phyloP scores from a whole-genome alignment of 495 filamentous ascomycete genomes.

The Chaetomium cochliodes region DNA sequence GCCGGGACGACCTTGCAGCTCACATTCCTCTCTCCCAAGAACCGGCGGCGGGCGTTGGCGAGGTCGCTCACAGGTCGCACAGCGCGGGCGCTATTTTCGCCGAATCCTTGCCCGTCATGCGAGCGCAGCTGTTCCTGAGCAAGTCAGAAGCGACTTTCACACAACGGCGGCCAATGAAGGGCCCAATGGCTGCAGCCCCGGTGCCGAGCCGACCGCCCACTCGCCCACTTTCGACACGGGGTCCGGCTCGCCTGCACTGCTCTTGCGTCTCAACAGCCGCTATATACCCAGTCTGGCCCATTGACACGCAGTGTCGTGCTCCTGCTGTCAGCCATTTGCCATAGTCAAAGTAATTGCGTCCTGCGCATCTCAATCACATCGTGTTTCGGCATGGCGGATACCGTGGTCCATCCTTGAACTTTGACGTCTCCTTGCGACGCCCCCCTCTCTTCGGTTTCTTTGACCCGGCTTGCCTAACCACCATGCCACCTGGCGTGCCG shows the following conservation, averaged over 20 bases:
- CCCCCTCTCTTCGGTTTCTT: constrained; percentile 18
- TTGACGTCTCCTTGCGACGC: constrained; percentile 18
- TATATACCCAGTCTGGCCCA: constrained; percentile 48
- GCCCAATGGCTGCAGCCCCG: constrained; percentile 25
- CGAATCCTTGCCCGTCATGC: constrained; percentile 35
- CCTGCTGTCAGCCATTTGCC: constrained; percentile 30
- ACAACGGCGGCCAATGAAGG: constrained; percentile 26
- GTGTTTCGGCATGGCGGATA: constrained; percentile 48
- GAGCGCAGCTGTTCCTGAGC: constrained; percentile 38
- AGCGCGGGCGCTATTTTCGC: constrained; percentile 34
- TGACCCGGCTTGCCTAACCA: constrained; percentile 26
- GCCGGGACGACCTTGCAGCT: constrained; percentile 14
- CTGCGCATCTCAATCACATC: constrained; percentile 45
- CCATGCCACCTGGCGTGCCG: constrained; percentile 34
- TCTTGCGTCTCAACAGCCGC: constrained; percentile 52
- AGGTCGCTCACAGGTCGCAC: constrained; percentile 20
- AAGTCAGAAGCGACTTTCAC: constrained; percentile 44
- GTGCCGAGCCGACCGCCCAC: constrained; percentile 20
- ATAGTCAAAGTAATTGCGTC: constrained; percentile 33
- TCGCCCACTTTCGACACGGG: constrained; percentile 23
- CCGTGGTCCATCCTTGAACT: constrained; percentile 37
- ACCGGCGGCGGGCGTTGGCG: constrained; percentile 2
- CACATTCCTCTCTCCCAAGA: constrained; percentile 31
- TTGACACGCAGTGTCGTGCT: constrained; percentile 22
- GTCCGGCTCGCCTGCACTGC: constrained; percentile 30